phyloP scores from a whole-genome alignment of 176 grass and related monocot species.

The Dactylis glomerata region DNA sequence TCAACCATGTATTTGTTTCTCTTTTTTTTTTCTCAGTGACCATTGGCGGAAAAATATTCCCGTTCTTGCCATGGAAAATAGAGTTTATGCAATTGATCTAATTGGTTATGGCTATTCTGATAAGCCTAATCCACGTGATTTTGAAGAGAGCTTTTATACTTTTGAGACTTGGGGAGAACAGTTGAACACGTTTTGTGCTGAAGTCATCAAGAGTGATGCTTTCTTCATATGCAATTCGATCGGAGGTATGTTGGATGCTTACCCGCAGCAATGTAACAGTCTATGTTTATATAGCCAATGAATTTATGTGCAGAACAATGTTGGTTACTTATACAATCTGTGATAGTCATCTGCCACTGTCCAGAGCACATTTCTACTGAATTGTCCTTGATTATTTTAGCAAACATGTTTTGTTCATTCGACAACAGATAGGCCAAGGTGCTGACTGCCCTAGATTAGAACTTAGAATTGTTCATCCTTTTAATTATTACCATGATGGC shows the following conservation, averaged over 20 bases:
- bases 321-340: neutral
- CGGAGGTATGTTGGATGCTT: conserved; percentile 57
- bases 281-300: neutral
- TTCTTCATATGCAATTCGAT: conserved; percentile 99
- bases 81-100: conserved; percentile 85
- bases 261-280: neutral
- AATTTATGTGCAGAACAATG: neutral
- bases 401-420: neutral
- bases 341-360: neutral
- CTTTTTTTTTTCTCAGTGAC: conserved; percentile 48
- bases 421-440: neutral
- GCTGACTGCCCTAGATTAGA: neutral
- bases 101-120: conserved; percentile 97
- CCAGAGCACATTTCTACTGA: neutral
- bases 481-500: neutral
- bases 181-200: conserved; percentile 74
- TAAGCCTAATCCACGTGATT: conserved; percentile 74
- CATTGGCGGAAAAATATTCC: conserved; percentile 89
- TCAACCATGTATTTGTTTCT: neutral
- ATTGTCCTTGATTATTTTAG: neutral
- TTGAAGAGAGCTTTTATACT: conserved; percentile 64
- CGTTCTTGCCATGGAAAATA: conserved; percentile 55
- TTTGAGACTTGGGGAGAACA: conserved; percentile 99
- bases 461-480: neutral
- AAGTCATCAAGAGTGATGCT: conserved; percentile 65